Evolutionary conservation across 257 asterid species (phyloP).

Genomic region (Solanum dulcamara): DNA sequence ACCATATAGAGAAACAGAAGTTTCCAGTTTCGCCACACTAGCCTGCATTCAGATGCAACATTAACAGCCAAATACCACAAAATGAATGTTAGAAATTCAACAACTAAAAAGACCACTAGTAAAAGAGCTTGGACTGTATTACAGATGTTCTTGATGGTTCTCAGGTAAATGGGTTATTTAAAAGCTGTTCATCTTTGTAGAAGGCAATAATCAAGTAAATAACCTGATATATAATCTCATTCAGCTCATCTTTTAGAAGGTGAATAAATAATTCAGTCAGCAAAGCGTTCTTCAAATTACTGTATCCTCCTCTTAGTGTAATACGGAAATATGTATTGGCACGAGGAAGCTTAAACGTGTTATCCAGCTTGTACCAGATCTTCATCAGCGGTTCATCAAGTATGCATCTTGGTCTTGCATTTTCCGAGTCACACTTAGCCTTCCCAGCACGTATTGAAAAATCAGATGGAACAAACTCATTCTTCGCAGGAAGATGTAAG

Average conservation of each 20-base stretch:
- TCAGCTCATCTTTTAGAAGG: slow-evolving; percentile 92
- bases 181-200: not conserved
- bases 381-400: slow-evolving; percentile 68
- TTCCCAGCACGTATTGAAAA: slow-evolving; percentile 60
- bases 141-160: not conserved
- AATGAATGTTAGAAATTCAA: not conserved
- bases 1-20: slow-evolving; percentile 74
- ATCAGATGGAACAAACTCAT: slow-evolving; percentile 81
- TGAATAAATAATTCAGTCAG: slow-evolving; percentile 71
- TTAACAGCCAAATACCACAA: not conserved
- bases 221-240: slow-evolving; percentile 95
- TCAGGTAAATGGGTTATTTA: not conserved
- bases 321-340: slow-evolving; percentile 92
- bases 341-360: slow-evolving; percentile 84
- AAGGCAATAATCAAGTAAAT: slow-evolving; percentile 8
- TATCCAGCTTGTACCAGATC: slow-evolving; percentile 94
- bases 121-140: not conserved
- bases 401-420: slow-evolving; percentile 57
- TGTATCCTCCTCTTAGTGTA: slow-evolving; percentile 70
- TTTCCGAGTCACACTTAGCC: slow-evolving; percentile 25
- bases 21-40: slow-evolving; percentile 86
- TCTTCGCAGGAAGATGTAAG: slow-evolving; percentile 70
- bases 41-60: slow-evolving; percentile 49
- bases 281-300: slow-evolving; percentile 53
- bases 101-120: not conserved